Percentiles rank a stretch among this genome's conserved stretches.
Conservation (phyloP, 2,329 filamentous ascomycete genomes). For the Hirsutella rhossiliensis region DNA sequence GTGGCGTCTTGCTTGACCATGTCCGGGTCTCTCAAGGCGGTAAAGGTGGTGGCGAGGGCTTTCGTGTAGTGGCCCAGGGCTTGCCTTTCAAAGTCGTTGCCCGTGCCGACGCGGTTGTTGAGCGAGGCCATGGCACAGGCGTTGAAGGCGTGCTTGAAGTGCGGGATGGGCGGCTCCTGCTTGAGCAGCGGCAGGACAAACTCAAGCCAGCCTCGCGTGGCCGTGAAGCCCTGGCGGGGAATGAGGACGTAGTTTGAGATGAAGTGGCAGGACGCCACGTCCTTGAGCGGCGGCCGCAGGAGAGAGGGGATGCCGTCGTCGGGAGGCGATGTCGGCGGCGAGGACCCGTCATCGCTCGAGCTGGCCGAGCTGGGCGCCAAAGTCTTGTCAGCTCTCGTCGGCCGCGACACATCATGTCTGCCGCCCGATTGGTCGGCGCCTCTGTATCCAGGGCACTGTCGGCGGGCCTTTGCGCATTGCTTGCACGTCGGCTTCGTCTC, state of each 20-base stretch:
- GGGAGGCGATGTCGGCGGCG: constrained; percentile 2
- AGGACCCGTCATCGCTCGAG: constrained; percentile 7
- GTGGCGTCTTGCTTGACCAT: constrained; percentile 39
- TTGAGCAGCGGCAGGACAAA: constrained; percentile 43
- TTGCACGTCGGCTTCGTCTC: constrained; percentile 52
- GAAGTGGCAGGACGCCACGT: constrained; percentile 46
- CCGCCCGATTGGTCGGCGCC: constrained; percentile 59
- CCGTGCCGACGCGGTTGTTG: constrained; percentile 32
- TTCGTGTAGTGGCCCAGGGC: constrained; percentile 39
- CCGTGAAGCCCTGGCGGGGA: constrained; percentile 27
- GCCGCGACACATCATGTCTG: constrained; percentile 34
- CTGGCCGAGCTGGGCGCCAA: constrained; percentile 1
- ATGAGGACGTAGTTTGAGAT: constrained; percentile 46
- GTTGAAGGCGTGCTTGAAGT: constrained; percentile 42
- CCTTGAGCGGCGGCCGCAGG: constrained; percentile 34
- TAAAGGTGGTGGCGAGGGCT: constrained; percentile 38
- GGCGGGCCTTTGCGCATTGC: constrained; percentile 49
- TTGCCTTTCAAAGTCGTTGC: constrained; percentile 17
- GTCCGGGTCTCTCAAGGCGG: constrained; percentile 36
- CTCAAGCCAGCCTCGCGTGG: constrained; percentile 42
- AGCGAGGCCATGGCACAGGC: constrained; percentile 46
- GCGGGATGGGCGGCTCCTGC: constrained; percentile 24
- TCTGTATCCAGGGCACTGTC: constrained; percentile 52
- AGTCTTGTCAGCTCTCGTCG: constrained; percentile 4
- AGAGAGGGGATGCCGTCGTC: constrained; percentile 10